These are phyloP conservation scores for Athelia psychrophila DNA, from an alignment of 1,284 basidiomycete genomes.

Conservation along the genomic window DNA sequence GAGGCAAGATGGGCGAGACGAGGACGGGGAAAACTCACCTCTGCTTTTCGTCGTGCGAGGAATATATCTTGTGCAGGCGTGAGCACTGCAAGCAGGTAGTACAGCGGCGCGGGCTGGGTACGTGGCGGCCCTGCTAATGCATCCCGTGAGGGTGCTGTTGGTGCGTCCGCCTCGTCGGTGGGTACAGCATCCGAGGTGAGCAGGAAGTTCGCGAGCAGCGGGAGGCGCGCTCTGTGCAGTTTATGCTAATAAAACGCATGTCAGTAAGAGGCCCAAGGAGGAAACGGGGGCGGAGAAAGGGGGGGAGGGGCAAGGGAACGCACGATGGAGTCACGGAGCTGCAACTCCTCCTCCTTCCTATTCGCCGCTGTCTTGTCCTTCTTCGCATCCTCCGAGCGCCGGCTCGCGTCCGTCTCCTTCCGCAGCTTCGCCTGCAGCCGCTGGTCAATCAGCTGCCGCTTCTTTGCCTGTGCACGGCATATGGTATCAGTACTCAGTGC, in stretches of 20 bases:
- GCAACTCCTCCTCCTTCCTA: constrained; percentile 75
- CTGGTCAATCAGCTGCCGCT: constrained; percentile 74
- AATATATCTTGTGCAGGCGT: constrained; percentile 71
- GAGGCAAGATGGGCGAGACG: constrained; percentile 11
- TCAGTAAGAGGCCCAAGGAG: too few relatives aligned
- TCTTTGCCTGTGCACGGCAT: constrained; percentile 58
- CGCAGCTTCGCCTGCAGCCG: constrained; percentile 76
- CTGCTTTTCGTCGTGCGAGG: constrained; percentile 54
- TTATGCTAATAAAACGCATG: constrained; percentile 53
- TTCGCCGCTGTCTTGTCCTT: constrained; percentile 73
- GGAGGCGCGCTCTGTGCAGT: constrained; percentile 62
- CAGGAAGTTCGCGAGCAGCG: constrained; percentile 73
- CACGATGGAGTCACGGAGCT: constrained; percentile 76
- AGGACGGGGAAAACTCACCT: constrained; percentile 33
- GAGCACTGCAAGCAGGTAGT: constrained; percentile 70
- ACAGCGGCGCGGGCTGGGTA: constrained; percentile 70
- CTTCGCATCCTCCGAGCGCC: constrained; percentile 78
- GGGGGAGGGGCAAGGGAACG: constrained; percentile 25
- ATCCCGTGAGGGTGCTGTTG: constrained; percentile 28
- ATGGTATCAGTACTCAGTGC: too few relatives aligned
- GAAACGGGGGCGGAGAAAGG: not conserved
- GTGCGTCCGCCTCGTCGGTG: not conserved
- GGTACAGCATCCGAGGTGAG: constrained; percentile 58
- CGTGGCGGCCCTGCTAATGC: constrained; percentile 52
- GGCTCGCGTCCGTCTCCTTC: constrained; percentile 79